phyloP scores from a whole-genome alignment of 2,329 filamentous ascomycete genomes.

The Epichloe festucae region DNA sequence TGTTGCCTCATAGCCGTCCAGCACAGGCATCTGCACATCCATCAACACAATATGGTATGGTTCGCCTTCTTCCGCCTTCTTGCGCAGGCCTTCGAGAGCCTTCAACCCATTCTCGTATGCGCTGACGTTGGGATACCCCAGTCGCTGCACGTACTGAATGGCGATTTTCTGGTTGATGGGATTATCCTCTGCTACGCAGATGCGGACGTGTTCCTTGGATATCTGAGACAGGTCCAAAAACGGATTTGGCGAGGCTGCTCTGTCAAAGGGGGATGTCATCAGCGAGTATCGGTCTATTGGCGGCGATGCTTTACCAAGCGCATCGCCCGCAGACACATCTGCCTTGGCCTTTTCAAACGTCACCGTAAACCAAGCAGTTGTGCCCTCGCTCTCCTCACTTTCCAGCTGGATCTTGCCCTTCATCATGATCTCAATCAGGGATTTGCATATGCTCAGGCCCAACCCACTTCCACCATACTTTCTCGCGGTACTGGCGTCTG shows the following conservation, averaged over 20 bases:
- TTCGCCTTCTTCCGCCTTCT: slow-evolving; percentile 53
- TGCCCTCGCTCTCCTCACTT: slow-evolving; percentile 59
- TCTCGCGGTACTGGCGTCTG: slow-evolving; percentile 77
- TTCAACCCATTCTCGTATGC: slow-evolving; percentile 84
- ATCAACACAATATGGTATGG: slow-evolving; percentile 89
- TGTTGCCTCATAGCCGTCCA: slow-evolving; percentile 88
- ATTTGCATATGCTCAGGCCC: slow-evolving; percentile 88
- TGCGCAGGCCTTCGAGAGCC: slow-evolving; percentile 73
- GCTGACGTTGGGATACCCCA: slow-evolving; percentile 71
- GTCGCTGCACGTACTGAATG: slow-evolving; percentile 74
- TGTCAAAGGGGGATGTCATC: slow-evolving; percentile 21
- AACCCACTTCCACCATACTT: slow-evolving; percentile 89
- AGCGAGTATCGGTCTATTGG: slow-evolving; percentile 22
- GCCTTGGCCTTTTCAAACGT: slow-evolving; percentile 70
- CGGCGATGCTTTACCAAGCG: slow-evolving; percentile 24
- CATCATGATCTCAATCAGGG: slow-evolving; percentile 85
- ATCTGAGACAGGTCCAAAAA: slow-evolving; percentile 60
- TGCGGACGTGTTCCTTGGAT: slow-evolving; percentile 63
- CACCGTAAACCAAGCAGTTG: slow-evolving; percentile 65
- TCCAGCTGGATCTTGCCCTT: slow-evolving; percentile 74
- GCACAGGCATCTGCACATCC: slow-evolving; percentile 92
- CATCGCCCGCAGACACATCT: slow-evolving; percentile 45
- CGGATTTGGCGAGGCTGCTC: slow-evolving; percentile 27
- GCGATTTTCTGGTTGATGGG: slow-evolving; percentile 90
- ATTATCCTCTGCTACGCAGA: slow-evolving; percentile 94